Evolutionary conservation across 2,329 filamentous ascomycete genomes (phyloP).

Genomic region (Fusarium luffae): DNA sequence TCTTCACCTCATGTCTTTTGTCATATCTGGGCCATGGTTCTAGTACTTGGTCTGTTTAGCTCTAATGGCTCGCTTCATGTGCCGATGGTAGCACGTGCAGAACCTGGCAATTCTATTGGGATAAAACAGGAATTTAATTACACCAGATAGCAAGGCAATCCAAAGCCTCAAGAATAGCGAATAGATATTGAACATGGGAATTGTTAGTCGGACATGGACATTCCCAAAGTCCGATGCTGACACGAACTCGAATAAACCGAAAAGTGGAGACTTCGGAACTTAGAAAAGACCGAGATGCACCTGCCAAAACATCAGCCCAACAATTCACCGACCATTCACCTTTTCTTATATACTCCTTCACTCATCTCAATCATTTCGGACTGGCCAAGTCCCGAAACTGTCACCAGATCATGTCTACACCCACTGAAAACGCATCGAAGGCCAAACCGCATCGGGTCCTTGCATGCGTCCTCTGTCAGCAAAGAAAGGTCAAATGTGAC

Average conservation of each 20-base stretch:
- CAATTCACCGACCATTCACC: not conserved
- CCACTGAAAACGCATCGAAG: not conserved
- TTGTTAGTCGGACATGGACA: constrained; percentile 19
- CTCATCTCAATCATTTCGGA: not conserved
- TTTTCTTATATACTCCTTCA: too few species aligned
- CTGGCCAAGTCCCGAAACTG: not conserved
- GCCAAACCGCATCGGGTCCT: constrained; percentile 49
- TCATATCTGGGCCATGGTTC: too few species aligned
- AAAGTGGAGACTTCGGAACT: constrained; percentile 15
- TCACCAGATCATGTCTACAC: constrained; percentile 6
- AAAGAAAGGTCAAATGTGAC: constrained; percentile 72
- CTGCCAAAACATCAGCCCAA: not conserved
- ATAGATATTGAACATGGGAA: not conserved
- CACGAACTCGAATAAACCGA: not conserved
- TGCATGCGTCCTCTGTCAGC: constrained; percentile 70
- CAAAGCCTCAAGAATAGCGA: too few species aligned
- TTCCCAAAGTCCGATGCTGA: not conserved
- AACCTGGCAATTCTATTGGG: not conserved
- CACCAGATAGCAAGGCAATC: too few species aligned
- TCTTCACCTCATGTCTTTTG: too few species aligned
- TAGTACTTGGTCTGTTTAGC: not conserved
- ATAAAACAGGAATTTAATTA: too few species aligned
- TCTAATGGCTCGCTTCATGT: not conserved
- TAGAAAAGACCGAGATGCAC: constrained; percentile 18
- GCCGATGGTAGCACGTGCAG: not conserved